Evolutionary conservation across 106 monocot species (phyloP), one percentile per base, ranked within the genome.

Genomic region (Dioscorea zingiberensis): DNA sequence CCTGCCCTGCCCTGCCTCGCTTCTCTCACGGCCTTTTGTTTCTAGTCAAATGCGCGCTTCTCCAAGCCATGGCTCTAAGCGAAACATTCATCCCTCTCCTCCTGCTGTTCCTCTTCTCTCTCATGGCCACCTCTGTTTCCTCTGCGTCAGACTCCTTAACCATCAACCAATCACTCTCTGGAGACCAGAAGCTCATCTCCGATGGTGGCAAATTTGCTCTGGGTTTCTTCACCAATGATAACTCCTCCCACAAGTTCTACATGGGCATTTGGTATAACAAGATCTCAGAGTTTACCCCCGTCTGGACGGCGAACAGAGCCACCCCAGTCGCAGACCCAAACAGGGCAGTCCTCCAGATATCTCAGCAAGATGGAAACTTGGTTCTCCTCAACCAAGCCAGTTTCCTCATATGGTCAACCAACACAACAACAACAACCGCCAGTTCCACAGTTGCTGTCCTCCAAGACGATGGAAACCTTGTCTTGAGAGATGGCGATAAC

Each of bases 261-360:
- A 19, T 62, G 2, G 62, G 62, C 30, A 62, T 62, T 38, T 62
- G 73, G 68, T 60, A 67, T 74, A 51, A 32, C 46, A 70, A 32
- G n/a, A 57, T 78, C 71, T 60, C 83, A 23, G 21, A 26, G 27
- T 45, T 44, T 13, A 83, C 78, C 32, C 54, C 69, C 3, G 68
- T 75, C 25, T 78, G 83, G 83, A 59, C 78, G 3, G 74, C 71
- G 2, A 83, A 78, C 70, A 64, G 82, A 48, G 82, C 49, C 18
- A 47, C 65, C 12, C 77, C 83, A 0, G 16, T 81, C 54, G 7
- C 44, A 11, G 60, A 60, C 54, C 28, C 27, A 19, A 49, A 67
- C 38, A 47, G 44, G 26, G 51, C 76, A 2, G 8, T 26, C 15
- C 73, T 81, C 58, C 54, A 44, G n/a, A n/a, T 16, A 72, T 81